Conservation (phyloP, 805 yeast genomes). For the Schwanniomyces sp. region DNA sequence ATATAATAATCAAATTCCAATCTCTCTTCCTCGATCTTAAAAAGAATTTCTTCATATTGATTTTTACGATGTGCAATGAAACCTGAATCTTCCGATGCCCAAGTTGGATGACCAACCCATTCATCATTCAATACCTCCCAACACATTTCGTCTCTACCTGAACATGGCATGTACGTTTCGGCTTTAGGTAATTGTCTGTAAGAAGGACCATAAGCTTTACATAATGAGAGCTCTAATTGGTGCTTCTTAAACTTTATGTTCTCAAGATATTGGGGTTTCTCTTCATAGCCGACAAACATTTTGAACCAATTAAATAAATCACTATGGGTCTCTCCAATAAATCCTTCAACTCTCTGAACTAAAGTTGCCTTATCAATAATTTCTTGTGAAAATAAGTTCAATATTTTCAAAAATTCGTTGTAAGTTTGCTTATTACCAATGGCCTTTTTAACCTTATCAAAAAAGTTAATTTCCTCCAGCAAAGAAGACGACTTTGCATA, state of each 20-base stretch:
- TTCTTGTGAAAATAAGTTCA: conserved; percentile 87
- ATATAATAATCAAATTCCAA: conserved; percentile 95
- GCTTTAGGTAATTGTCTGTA: conserved; percentile 90
- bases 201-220: conserved; percentile 94
- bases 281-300: conserved; percentile 84
- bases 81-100: conserved; percentile 99
- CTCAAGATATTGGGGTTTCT: conserved; percentile 82
- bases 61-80: conserved; percentile 98
- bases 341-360: conserved; percentile 81
- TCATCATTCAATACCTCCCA: conserved; percentile 98
- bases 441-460: conserved; percentile 86
- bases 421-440: conserved; percentile 88
- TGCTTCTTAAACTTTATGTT: conserved; percentile 87
- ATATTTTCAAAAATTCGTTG: conserved; percentile 85
- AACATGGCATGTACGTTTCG: conserved; percentile 95
- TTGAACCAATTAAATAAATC: conserved; percentile 92
- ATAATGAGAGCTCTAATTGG: conserved; percentile 81
- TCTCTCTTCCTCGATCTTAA: conserved; percentile 95
- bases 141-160: conserved; percentile 98
- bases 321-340: conserved; percentile 70
- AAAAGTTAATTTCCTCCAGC: conserved; percentile 84
- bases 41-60: conserved; percentile 94
- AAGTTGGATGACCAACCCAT: conserved; percentile 99
- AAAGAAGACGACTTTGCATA: conserved; percentile 55
- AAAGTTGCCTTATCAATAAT: conserved; percentile 80